Percentiles rank a stretch among this genome's conserved stretches.
These are phyloP conservation scores for Echinosophora koreensis DNA, from an alignment of 306 rosid genomes.

Conservation along the genomic window DNA sequence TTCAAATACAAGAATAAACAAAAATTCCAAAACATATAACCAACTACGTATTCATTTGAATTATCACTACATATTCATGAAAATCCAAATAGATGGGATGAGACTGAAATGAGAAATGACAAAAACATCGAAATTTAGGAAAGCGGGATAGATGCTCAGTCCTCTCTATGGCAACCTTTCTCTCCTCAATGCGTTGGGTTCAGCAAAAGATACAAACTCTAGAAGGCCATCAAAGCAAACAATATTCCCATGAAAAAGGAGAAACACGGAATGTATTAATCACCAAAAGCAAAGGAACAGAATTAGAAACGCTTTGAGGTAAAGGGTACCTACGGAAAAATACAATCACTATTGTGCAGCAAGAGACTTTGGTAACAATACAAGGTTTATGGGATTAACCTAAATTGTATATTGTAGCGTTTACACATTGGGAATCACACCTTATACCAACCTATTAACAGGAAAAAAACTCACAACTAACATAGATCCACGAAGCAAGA, in stretches of 20 bases:
- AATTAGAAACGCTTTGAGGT: too few relatives aligned
- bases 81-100: neutral
- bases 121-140: neutral
- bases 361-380: too few relatives aligned
- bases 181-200: neutral
- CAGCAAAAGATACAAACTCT: neutral
- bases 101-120: neutral
- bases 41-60: neutral
- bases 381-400: too few relatives aligned
- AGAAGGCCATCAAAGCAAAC: neutral
- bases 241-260: neutral
- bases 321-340: too few relatives aligned
- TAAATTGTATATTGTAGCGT: too few relatives aligned
- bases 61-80: neutral
- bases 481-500: too few relatives aligned
- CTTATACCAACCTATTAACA: too few relatives aligned
- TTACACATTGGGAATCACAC: too few relatives aligned
- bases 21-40: neutral
- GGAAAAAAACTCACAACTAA: too few relatives aligned
- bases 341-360: too few relatives aligned
- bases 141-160: slow-evolving; percentile 48
- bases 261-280: neutral
- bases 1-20: neutral
- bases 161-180: slow-evolving; percentile 58
- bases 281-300: too few relatives aligned